These are phyloP conservation scores for Meripilus lineatus DNA, from an alignment of 1,284 basidiomycete species.

Conservation along the genomic window DNA sequence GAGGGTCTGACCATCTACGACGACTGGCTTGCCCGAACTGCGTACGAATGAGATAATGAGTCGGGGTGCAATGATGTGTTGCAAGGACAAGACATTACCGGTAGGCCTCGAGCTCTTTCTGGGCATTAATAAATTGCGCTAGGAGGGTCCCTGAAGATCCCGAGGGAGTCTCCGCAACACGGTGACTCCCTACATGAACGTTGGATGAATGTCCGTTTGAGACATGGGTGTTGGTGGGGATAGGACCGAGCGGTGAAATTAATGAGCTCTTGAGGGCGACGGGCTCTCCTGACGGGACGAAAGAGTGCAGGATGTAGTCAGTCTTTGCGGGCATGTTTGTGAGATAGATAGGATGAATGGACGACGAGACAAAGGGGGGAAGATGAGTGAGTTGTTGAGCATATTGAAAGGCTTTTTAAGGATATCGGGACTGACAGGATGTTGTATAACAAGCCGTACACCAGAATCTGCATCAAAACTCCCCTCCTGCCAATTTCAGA, in stretches of 20 bases:
- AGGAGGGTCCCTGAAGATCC: conserved; percentile 15
- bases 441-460: too few species aligned
- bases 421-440: not conserved
- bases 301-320: conserved; percentile 4
- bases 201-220: not conserved
- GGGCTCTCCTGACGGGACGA: conserved; percentile 2
- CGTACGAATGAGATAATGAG: not conserved
- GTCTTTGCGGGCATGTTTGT: conserved; percentile 10
- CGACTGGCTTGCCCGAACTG: conserved; percentile 56
- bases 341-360: not conserved
- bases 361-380: not conserved
- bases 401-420: not conserved
- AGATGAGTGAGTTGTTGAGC: not conserved
- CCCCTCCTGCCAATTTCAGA: too few species aligned
- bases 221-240: not conserved
- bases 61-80: not conserved
- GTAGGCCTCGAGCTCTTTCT: conserved; percentile 22
- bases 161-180: not conserved
- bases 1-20: conserved; percentile 65
- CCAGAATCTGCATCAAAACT: too few species aligned
- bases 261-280: conserved; percentile 8
- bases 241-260: not conserved
- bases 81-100: conserved; percentile 20
- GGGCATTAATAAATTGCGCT: conserved; percentile 23
- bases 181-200: not conserved